Conservation (phyloP, 73 alveolate genomes). For the Urostyla sp. region DNA sequence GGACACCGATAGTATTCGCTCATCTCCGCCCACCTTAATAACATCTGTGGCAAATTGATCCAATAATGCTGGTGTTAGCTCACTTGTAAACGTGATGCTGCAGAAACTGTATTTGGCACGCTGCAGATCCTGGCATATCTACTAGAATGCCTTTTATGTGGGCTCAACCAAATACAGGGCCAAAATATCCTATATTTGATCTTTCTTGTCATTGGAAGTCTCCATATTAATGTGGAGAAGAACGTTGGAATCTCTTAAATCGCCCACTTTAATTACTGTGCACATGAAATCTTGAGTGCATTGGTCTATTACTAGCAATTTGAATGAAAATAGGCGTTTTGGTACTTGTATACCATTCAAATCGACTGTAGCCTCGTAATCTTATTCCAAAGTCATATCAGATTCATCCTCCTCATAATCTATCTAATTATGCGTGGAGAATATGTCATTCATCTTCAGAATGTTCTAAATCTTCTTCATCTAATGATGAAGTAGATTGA, state of each 20-base stretch:
- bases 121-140: slow-evolving; percentile 45
- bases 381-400: background rate
- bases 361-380: background rate
- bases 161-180: slow-evolving; percentile 63
- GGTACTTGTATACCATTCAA: background rate
- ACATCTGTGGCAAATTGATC: slow-evolving; percentile 56
- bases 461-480: too few relatives aligned
- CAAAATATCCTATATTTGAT: slow-evolving; percentile 50
- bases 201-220: slow-evolving; percentile 43
- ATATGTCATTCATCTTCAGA: too few relatives aligned
- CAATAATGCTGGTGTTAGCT: slow-evolving; percentile 12
- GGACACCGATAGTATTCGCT: too few relatives aligned
- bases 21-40: too few relatives aligned
- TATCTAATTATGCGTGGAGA: too few relatives aligned
- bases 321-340: background rate
- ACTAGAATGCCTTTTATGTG: slow-evolving; percentile 12
- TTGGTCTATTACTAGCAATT: slow-evolving; percentile 26
- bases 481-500: too few relatives aligned
- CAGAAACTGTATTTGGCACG: slow-evolving; percentile 50
- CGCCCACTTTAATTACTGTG: slow-evolving; percentile 54
- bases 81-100: slow-evolving; percentile 47
- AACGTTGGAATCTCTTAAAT: slow-evolving; percentile 64
- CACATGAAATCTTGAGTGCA: background rate
- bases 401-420: background rate
- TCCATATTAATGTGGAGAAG: slow-evolving; percentile 53